Conservation (phyloP, 441 rosid species). For the Cnidoscolus chayamansa region DNA sequence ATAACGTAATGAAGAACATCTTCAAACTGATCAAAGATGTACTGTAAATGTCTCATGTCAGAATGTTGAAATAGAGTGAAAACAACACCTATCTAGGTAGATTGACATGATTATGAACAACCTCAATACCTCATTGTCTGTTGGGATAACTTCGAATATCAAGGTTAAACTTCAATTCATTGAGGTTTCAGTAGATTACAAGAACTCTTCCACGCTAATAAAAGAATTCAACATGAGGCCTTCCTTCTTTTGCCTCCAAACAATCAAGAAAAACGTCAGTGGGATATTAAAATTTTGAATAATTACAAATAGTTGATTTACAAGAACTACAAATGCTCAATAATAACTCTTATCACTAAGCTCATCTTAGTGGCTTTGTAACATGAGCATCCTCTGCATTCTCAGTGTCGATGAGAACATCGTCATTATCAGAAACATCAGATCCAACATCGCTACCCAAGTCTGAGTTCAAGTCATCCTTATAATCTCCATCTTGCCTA, state of each 20-base stretch:
- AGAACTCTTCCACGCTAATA: not conserved
- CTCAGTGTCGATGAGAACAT: conserved; percentile 20
- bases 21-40: not conserved
- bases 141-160: not conserved
- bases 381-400: conserved; percentile 22
- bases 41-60: not conserved
- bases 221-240: not conserved
- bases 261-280: not conserved
- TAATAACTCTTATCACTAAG: not conserved
- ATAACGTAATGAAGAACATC: not conserved
- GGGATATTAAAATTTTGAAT: not conserved
- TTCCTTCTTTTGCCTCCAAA: not conserved
- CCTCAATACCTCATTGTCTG: not conserved
- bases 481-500: conserved; percentile 20
- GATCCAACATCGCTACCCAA: conserved; percentile 24
- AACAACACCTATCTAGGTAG: not conserved
- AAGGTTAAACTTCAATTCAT: not conserved
- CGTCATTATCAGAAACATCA: conserved; percentile 25
- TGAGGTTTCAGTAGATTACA: not conserved
- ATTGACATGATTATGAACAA: not conserved
- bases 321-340: not conserved
- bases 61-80: not conserved
- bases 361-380: conserved; percentile 12
- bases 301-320: not conserved
- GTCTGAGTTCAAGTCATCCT: conserved; percentile 29